Base-by-base conservation (phyloP, 2,329 filamentous ascomycete genomes). In the Uncinocarpus reesii region DNA sequence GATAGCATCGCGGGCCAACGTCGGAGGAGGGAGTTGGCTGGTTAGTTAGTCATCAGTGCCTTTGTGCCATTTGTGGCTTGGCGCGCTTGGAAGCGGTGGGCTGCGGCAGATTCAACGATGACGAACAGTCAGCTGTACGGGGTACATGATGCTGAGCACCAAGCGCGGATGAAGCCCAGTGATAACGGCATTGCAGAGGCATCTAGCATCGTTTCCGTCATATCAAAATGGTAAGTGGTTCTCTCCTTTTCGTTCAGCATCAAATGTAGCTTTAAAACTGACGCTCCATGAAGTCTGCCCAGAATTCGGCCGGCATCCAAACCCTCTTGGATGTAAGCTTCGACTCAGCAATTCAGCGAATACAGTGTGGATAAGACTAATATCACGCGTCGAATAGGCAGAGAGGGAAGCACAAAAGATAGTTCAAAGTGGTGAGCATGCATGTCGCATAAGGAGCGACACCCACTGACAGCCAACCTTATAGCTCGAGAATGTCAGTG, bases 391-490 rank as follows among this genome's bases (percentile, higher is more conserved):
- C 21, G 36, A 38, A 57, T 58, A 96, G 90, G 89, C 92, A 61
- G 92, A 98, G 79, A 84, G 88, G 71, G 90, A 96, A 70, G 92
- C 92, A 53, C 90, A 95, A 72, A 95, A 95, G 79, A 98, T 98
- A 67, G 89, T 98, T 50, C 90, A 96, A 70, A 88, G 92, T 79
- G 86, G 90, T 93, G 68, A 52, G 73, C 66, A 32, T 21, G 15
- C n/a, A 8, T 23, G 34, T 23, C 16, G 4, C 16, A 32, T 31
- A 20, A 10, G 20, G 38, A 38, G n/a, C 18, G 28, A 40, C 11
- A 40, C 13, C 34, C 24, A 31, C 50, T 55, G 48, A 55, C 24
- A 6, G 11, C 13, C 5, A 16, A n/a, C n/a, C 13, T 26, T 32
- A 32, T 48, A 93, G 86, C 87, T 62, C 79, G 87, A 79, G 87